Percentiles rank a stretch among this genome's conserved stretches.
phyloP scores from a whole-genome alignment of 176 grass and related monocot species.

The Rhynchospora breviuscula region DNA sequence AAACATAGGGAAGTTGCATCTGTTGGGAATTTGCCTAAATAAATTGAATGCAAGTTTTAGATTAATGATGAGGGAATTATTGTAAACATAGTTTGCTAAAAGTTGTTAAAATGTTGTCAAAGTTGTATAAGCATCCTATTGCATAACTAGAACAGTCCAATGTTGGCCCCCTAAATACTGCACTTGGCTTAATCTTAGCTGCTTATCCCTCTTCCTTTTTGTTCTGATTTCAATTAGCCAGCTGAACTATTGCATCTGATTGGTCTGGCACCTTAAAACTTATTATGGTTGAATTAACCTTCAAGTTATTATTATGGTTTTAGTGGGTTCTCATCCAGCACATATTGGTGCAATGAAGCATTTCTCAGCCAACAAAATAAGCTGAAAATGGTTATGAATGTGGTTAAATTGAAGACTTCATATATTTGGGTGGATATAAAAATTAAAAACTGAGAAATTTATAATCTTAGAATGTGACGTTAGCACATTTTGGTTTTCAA shows the following conservation, averaged over 20 bases:
- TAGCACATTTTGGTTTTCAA: not conserved
- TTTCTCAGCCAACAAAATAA: not conserved
- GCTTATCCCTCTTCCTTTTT: not conserved
- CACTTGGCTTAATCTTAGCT: not conserved
- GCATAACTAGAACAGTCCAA: not conserved
- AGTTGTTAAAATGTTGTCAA: not conserved
- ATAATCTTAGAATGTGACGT: not conserved
- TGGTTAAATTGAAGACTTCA: not conserved
- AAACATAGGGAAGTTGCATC: not conserved
- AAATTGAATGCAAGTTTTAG: not conserved
- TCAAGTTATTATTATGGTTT: not conserved
- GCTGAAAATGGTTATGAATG: not conserved
- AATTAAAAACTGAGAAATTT: not conserved
- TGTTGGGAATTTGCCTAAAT: not conserved
- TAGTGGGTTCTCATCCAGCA: not conserved
- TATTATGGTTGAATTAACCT: not conserved
- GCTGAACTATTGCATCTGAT: not conserved
- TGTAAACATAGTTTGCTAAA: not conserved
- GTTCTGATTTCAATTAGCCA: not conserved
- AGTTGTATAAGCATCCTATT: not conserved
- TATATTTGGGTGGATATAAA: not conserved
- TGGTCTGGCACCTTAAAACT: not conserved
- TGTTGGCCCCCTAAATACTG: not conserved
- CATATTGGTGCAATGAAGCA: not conserved
- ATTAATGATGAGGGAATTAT: not conserved